These are phyloP conservation scores for Angomonas ambiguus DNA, from an alignment of 208 protist genomes.

Conservation along the genomic window DNA sequence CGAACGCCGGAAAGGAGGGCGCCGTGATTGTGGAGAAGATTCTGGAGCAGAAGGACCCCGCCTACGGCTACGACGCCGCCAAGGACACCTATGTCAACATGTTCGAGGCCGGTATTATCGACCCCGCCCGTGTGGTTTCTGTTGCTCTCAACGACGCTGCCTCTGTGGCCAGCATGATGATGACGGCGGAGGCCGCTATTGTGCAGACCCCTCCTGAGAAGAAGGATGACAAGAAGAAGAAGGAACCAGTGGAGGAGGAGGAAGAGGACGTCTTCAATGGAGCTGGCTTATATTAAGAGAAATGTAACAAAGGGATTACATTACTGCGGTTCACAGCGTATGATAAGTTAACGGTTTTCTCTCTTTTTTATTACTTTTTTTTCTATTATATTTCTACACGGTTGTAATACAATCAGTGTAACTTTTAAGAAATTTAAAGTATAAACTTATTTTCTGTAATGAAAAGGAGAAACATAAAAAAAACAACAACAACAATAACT, in stretches of 20 bases:
- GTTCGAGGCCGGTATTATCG: slow-evolving; percentile 98
- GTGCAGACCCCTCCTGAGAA: slow-evolving; percentile 40
- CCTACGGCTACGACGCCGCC: slow-evolving; percentile 93
- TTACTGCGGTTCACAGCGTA: not conserved
- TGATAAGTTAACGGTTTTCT: not conserved
- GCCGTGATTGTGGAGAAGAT: slow-evolving; percentile 97
- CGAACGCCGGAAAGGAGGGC: slow-evolving; percentile 98
- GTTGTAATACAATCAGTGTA: too few relatives aligned
- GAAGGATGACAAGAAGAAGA: slow-evolving; percentile 24
- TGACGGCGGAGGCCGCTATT: slow-evolving; percentile 96
- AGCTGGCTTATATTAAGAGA: not conserved
- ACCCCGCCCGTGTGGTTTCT: slow-evolving; percentile 99
- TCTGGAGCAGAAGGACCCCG: slow-evolving; percentile 67
- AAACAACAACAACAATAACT: not conserved
- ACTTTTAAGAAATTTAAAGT: not conserved
- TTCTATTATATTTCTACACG: too few relatives aligned
- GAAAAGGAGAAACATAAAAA: slow-evolving; percentile 8
- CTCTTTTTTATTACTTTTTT: not conserved
- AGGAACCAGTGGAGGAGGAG: slow-evolving; percentile 59
- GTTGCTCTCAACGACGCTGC: slow-evolving; percentile 95
- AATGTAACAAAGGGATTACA: not conserved
- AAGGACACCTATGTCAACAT: slow-evolving; percentile 96
- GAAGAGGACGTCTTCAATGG: slow-evolving; percentile 27
- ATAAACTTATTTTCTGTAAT: not conserved
- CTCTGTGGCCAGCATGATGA: slow-evolving; percentile 97